Percentiles rank a stretch among this genome's conserved stretches.
phyloP scores from a whole-genome alignment of 1,284 basidiomycete species.

The Apiotrichum akiyoshidainum region DNA sequence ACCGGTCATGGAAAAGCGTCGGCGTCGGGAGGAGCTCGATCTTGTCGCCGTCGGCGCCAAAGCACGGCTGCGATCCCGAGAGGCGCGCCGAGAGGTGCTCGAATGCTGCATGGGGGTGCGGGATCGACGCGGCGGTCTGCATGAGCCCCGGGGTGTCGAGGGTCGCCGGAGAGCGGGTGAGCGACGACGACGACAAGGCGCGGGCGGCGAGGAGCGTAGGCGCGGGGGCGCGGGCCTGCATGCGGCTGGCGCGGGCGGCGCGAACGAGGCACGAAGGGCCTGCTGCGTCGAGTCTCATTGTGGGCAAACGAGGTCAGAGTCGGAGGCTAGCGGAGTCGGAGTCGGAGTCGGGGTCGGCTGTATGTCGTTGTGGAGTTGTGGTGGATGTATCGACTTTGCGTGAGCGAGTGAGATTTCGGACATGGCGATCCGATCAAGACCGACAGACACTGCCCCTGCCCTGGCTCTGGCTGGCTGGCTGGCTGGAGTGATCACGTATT shows the following conservation, averaged over 20 bases:
- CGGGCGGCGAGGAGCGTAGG: too few species aligned
- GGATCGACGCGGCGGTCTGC: background rate
- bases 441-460: background rate
- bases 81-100: constrained; percentile 28
- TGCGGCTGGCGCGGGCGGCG: too few species aligned
- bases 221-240: too few species aligned
- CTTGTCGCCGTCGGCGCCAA: constrained; percentile 36
- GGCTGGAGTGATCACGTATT: background rate
- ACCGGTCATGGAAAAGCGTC: constrained; percentile 49
- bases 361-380: background rate
- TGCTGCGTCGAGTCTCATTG: too few species aligned
- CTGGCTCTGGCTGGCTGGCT: too few species aligned
- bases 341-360: too few species aligned
- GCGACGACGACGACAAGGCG: too few species aligned
- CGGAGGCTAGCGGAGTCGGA: too few species aligned
- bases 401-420: constrained; percentile 8
- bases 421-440: background rate
- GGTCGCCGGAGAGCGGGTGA: background rate
- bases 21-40: constrained; percentile 51
- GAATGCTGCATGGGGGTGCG: constrained; percentile 23
- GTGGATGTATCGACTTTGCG: background rate
- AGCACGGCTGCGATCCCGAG: constrained; percentile 47
- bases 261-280: too few species aligned
- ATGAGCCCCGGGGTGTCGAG: background rate
- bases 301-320: too few species aligned